Evolutionary conservation across 2,329 filamentous ascomycete genomes (phyloP).

Genomic region (Penicillium sp.): DNA sequence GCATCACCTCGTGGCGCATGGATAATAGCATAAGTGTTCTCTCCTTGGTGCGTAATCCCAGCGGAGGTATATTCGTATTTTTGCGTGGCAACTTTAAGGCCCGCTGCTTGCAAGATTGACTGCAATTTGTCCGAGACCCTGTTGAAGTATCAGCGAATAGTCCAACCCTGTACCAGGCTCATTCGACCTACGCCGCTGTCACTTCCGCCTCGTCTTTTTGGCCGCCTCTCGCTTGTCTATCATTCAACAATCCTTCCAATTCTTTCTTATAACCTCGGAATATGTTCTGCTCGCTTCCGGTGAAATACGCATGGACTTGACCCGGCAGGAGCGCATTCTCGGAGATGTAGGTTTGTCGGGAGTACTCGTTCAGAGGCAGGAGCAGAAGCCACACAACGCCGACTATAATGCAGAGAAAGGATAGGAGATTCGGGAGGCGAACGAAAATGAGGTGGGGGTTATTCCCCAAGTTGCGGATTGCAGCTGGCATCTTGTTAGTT

Average conservation of each 20-base stretch:
- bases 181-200: conserved; percentile 29
- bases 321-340: conserved; percentile 94
- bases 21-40: conserved; percentile 91
- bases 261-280: conserved; percentile 88
- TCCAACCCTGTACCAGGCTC: background rate
- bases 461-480: conserved; percentile 60
- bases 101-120: conserved; percentile 71
- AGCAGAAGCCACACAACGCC: conserved; percentile 88
- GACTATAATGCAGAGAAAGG: conserved; percentile 76
- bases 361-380: conserved; percentile 86
- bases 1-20: conserved; percentile 93
- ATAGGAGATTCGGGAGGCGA: conserved; percentile 85
- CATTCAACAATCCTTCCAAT: conserved; percentile 54
- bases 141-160: conserved; percentile 18
- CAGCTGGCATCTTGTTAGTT: conserved; percentile 28
- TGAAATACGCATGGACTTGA: conserved; percentile 97
- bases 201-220: conserved; percentile 22
- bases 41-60: conserved; percentile 69
- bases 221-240: conserved; percentile 30
- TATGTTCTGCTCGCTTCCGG: conserved; percentile 91
- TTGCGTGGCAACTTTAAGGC: conserved; percentile 83
- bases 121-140: conserved; percentile 68
- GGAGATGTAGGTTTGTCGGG: conserved; percentile 89
- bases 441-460: conserved; percentile 70
- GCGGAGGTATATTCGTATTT: conserved; percentile 81